Evolutionary conservation across 176 grass and related monocot species (phyloP).

Genomic region (Typha latifolia): DNA sequence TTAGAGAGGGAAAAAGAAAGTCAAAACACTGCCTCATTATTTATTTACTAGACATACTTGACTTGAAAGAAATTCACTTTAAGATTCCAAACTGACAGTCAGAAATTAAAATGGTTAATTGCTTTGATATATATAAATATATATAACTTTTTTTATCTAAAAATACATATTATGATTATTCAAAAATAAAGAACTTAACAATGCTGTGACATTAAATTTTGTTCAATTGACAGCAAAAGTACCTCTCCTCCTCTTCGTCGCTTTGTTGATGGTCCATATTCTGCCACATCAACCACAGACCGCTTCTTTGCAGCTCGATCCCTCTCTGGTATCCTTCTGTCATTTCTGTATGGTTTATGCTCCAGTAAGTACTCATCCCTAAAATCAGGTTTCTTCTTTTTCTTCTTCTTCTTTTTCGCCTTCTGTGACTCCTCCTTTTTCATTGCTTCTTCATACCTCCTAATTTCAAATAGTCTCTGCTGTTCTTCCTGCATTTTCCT

Average conservation of each 20-base stretch:
- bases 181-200: background rate
- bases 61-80: too few relatives aligned
- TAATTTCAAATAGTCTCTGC: conserved; percentile 47
- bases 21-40: too few relatives aligned
- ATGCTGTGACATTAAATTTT: background rate
- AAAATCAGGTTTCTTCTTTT: conserved; percentile 91
- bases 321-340: conserved; percentile 67
- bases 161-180: too few relatives aligned
- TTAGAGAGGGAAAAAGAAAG: too few relatives aligned
- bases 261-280: conserved; percentile 47
- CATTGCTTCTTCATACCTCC: conserved; percentile 38
- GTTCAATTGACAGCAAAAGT: conserved; percentile 1
- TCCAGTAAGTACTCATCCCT: conserved; percentile 78
- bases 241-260: conserved; percentile 88
- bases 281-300: conserved; percentile 33
- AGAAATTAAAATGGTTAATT: too few relatives aligned
- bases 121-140: too few relatives aligned
- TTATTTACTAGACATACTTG: too few relatives aligned
- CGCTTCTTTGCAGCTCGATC: conserved; percentile 48
- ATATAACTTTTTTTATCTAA: too few relatives aligned
- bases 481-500: conserved; percentile 36
- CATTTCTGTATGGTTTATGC: conserved; percentile 70
- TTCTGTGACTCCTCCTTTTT: conserved; percentile 66
- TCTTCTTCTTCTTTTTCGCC: conserved; percentile 86
- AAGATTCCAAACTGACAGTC: too few relatives aligned